These are phyloP conservation scores for Extremus antarcticus DNA, from an alignment of 495 filamentous ascomycete species.

Conservation along the genomic window DNA sequence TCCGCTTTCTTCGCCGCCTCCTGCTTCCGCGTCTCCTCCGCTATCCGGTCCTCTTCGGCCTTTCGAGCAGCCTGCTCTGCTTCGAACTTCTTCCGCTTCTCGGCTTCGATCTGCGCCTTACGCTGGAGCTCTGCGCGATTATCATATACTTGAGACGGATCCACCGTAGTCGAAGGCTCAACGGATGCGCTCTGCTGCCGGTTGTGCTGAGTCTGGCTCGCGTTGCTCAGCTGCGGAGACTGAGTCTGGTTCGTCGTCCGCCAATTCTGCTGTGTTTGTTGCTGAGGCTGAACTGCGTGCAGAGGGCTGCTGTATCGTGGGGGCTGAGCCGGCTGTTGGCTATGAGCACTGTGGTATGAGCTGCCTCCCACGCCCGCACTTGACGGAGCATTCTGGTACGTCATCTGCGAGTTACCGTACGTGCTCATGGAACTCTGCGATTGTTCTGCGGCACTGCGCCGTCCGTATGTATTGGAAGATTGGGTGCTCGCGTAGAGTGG, in stretches of 20 bases:
- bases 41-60: constrained; percentile 19
- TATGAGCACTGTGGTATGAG: neutral
- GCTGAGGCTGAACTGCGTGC: constrained; percentile 11
- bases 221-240: constrained; percentile 6
- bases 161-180: constrained; percentile 27
- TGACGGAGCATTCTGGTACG: constrained; percentile 8
- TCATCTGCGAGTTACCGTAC: neutral
- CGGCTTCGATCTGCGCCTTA: constrained; percentile 18
- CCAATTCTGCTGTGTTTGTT: constrained; percentile 2
- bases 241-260: neutral
- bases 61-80: constrained; percentile 10
- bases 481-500: constrained; percentile 7
- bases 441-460: constrained; percentile 2
- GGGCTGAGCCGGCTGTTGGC: constrained; percentile 6
- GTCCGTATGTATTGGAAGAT: constrained; percentile 3
- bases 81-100: constrained; percentile 11
- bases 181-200: constrained; percentile 11
- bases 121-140: constrained; percentile 30
- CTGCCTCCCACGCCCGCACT: neutral
- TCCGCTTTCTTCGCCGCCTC: neutral
- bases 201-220: constrained; percentile 5
- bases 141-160: constrained; percentile 35
- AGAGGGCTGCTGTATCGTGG: constrained; percentile 17
- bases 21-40: constrained; percentile 16
- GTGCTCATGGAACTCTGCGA: neutral